These are phyloP conservation scores for Suhomyces kunorum DNA, from an alignment of 1,139 yeast species.

Conservation along the genomic window DNA sequence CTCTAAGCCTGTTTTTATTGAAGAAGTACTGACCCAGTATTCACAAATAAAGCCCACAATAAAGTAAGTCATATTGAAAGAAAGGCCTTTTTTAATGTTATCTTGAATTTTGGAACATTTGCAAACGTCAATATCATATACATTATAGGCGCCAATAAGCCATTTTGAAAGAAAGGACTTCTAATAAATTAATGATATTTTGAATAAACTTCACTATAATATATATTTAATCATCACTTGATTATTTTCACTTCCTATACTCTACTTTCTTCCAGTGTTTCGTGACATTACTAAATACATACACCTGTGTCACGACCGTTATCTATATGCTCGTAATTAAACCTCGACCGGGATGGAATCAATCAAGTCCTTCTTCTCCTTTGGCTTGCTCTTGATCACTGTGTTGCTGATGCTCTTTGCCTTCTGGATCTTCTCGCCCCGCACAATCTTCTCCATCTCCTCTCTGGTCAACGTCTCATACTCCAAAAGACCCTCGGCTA, in stretches of 20 bases:
- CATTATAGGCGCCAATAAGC: no score
- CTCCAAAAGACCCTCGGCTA: constrained; percentile 92
- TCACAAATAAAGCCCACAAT: no score
- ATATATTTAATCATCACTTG: not conserved
- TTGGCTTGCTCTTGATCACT: constrained; percentile 54
- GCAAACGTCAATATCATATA: no score
- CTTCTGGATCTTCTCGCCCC: constrained; percentile 72
- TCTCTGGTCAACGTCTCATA: constrained; percentile 92
- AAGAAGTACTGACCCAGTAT: no score
- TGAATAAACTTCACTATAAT: no score
- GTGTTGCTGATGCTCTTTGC: constrained; percentile 72
- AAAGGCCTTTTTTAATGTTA: no score
- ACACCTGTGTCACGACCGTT: constrained; percentile 1
- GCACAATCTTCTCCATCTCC: constrained; percentile 84
- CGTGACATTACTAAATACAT: constrained; percentile 3
- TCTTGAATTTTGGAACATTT: no score
- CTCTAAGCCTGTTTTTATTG: no score
- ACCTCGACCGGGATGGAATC: constrained; percentile 12
- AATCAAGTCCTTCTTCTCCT: constrained; percentile 11
- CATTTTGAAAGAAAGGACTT: no score
- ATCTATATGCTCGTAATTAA: constrained; percentile 3
- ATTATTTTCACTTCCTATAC: not conserved
- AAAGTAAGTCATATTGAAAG: no score
- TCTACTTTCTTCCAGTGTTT: not conserved
- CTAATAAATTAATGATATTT: no score